phyloP scores from a whole-genome alignment of 208 protist species.

The Trypanosoma theileri region DNA sequence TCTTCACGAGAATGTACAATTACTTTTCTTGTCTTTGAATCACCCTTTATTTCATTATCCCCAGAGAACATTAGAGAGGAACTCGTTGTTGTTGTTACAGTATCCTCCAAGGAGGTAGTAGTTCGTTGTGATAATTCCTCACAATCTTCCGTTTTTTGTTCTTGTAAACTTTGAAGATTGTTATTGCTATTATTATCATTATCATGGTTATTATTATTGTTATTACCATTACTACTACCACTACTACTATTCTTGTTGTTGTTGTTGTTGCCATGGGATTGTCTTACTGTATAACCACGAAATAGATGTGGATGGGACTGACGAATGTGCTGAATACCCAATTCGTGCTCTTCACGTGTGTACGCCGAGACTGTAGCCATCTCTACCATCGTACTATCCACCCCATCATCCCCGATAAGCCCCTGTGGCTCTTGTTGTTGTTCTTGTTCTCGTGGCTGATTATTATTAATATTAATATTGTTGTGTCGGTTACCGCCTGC shows the following conservation, averaged over 20 bases:
- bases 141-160: no score
- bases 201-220: neutral
- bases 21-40: neutral
- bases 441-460: neutral
- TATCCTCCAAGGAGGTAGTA: no score
- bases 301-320: slow-evolving; percentile 77
- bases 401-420: neutral
- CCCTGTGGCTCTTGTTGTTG: neutral
- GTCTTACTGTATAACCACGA: slow-evolving; percentile 29
- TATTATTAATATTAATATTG: neutral
- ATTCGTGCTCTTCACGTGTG: slow-evolving; percentile 62
- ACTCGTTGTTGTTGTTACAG: neutral
- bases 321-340: slow-evolving; percentile 65
- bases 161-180: no score
- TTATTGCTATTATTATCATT: no score
- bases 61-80: neutral
- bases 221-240: neutral
- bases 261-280: neutral
- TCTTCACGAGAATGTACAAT: slow-evolving; percentile 23
- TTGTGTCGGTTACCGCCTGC: slow-evolving; percentile 4
- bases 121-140: no score
- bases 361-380: slow-evolving; percentile 34
- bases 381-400: neutral
- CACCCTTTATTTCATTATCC: neutral
- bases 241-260: neutral